Conservation (phyloP, 23 red algal species). For the Pyropia yezoensis region DNA sequence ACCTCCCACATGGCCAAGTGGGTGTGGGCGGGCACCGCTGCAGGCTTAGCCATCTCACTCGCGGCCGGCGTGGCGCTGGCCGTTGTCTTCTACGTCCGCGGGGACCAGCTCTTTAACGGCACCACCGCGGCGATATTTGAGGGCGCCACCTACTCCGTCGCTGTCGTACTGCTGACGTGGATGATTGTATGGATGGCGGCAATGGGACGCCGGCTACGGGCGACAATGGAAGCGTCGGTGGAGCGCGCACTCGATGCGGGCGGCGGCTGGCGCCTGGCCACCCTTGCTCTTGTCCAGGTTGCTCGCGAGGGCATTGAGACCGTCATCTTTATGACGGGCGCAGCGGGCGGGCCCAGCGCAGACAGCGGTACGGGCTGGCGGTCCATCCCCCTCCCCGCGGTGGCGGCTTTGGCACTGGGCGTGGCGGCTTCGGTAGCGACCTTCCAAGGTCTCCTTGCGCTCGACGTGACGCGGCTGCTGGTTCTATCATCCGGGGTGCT, state of each 20-base stretch:
- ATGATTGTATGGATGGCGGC: slow-evolving; percentile 23
- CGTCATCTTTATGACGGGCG: slow-evolving; percentile 12
- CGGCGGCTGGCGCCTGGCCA: neutral
- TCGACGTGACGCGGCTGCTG: slow-evolving; percentile 1
- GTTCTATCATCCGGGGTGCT: slow-evolving; percentile 1
- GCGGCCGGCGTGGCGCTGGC: slow-evolving; percentile 4
- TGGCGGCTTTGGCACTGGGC: neutral
- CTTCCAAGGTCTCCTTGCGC: neutral
- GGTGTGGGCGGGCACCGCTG: slow-evolving; percentile 5
- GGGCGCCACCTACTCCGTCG: neutral
- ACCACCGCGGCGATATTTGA: slow-evolving; percentile 8
- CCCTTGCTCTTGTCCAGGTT: neutral
- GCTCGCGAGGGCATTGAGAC: slow-evolving; percentile 13
- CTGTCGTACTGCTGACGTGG: slow-evolving; percentile 11
- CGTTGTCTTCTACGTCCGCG: slow-evolving; percentile 5
- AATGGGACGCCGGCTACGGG: neutral
- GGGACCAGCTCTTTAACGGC: neutral
- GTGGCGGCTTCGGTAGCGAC: neutral
- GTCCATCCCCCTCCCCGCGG: slow-evolving; percentile 15
- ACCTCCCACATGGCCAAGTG: neutral
- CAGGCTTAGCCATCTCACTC: neutral
- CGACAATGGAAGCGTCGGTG: neutral
- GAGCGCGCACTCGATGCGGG: neutral
- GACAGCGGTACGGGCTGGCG: slow-evolving; percentile 6
- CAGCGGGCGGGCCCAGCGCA: too few relatives aligned